A percentile compares a stretch with the other conserved stretches of the same genome.
phyloP scores from a whole-genome alignment of 2,329 filamentous ascomycete genomes.

The Aureobasidium sp. region DNA sequence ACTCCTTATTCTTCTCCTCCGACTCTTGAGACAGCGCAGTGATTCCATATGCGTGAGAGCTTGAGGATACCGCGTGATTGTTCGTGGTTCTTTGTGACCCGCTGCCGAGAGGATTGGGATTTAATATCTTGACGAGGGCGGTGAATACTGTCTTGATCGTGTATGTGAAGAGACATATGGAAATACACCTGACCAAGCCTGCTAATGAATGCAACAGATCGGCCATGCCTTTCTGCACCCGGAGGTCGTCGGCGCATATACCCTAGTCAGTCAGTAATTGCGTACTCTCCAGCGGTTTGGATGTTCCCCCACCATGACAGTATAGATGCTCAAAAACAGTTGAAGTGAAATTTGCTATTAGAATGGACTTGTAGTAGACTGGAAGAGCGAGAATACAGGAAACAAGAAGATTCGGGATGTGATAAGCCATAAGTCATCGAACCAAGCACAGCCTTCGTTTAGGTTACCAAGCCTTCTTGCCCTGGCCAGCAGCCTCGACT shows the following conservation, averaged over 20 bases:
- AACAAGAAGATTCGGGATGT: neutral
- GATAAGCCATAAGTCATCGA: neutral
- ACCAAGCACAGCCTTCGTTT: neutral
- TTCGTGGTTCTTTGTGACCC: too few species aligned
- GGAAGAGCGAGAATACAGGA: neutral
- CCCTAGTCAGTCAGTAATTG: neutral
- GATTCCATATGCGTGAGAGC: neutral
- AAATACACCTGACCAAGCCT: neutral
- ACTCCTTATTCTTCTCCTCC: neutral
- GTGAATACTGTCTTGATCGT: neutral
- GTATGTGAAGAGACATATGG: neutral
- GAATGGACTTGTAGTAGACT: neutral
- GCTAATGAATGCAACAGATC: neutral
- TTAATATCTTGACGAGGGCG: neutral
- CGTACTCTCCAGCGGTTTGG: neutral
- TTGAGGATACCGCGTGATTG: neutral
- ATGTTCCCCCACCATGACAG: neutral
- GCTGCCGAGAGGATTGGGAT: too few species aligned
- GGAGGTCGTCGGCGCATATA: neutral
- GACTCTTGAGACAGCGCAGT: neutral
- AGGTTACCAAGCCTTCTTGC: conserved; percentile 31
- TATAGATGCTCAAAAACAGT: neutral
- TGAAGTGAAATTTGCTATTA: neutral
- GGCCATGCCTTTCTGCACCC: neutral
- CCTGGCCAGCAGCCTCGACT: conserved; percentile 42